Base-by-base conservation (phyloP, 306 rosid species). In the Rosa chinensis region DNA sequence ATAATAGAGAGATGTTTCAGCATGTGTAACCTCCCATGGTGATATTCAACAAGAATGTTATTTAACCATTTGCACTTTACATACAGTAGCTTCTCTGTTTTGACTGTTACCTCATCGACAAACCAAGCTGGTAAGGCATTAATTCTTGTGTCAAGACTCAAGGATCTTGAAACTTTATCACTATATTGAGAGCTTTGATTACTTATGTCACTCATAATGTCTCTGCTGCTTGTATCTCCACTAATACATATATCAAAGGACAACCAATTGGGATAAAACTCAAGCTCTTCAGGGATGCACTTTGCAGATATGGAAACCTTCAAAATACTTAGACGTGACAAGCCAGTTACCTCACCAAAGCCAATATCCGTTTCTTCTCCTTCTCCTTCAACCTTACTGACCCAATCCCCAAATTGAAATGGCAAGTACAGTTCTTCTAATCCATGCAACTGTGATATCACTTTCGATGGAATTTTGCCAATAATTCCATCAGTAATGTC, bases 1-100 rank as follows among this genome's bases (percentile, higher is more conserved):
- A n/a, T n/a, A n/a, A n/a, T n/a, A n/a, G n/a, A n/a, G n/a, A n/a
- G n/a, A 62, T 11, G 18, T 20, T 62, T 62, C 1, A 62, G 67
- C 0, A 0, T 6, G 11, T 11, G 20, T 62, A 62, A 21, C 20
- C 67, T 25, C 67, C 42, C 20, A 2, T 4, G 42, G 8, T 12
- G 35, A 62, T 4, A 25, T 12, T 62, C 67, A 6, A 8, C 1
- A 59, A 21, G 1, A 23, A 59, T 3, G 35, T 3, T 28, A 6
- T 4, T 56, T 10, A 8, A 3, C 5, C 1, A 3, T 11, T 10
- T 3, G 11, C 35, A 21, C 13, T 0, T 0, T 0, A 0, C 0
- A 1, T 21, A 61, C 39, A 10, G 17, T 23, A 61, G 66, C 16
- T 3, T 61, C 3, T 61, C 66, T 23, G 32, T 12, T 61, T 61